Evolutionary conservation across 441 rosid species (phyloP).

Genomic region (Populus hybrid): DNA sequence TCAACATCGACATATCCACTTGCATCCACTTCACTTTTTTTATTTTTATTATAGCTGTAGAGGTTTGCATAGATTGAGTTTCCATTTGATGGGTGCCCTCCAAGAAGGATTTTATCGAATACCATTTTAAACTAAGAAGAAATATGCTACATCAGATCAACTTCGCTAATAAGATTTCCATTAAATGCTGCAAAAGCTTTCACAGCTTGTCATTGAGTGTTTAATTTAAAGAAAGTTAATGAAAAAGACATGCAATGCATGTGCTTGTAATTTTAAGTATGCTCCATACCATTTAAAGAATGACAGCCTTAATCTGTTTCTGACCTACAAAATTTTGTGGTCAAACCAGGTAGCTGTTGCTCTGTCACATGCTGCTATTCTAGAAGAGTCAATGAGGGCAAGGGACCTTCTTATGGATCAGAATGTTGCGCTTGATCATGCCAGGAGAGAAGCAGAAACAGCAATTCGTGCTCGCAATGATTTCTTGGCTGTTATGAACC

Average conservation of each 20-base stretch:
- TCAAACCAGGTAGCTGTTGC: conserved; percentile 89
- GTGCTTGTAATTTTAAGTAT: neutral
- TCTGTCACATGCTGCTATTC: conserved; percentile 94
- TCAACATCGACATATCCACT: neutral
- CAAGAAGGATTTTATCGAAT: neutral
- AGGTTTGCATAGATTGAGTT: neutral
- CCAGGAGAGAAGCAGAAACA: conserved; percentile 94
- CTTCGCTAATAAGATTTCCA: neutral
- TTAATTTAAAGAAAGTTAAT: neutral
- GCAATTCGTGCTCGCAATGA: conserved; percentile 96
- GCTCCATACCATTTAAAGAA: neutral
- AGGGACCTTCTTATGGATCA: conserved; percentile 97
- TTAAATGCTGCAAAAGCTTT: neutral
- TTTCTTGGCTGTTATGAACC: conserved; percentile 98
- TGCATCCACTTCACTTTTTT: neutral
- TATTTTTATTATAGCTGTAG: neutral
- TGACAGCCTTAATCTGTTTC: neutral
- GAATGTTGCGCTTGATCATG: conserved; percentile 88
- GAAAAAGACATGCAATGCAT: neutral
- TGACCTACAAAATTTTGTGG: conserved; percentile 10
- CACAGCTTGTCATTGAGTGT: neutral
- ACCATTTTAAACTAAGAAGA: neutral
- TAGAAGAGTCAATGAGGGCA: conserved; percentile 98
- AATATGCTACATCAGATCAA: neutral
- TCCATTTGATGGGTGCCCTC: neutral